phyloP scores from a whole-genome alignment of 768 basidiomycete genomes.

The Sporobolomyces phaffii region DNA sequence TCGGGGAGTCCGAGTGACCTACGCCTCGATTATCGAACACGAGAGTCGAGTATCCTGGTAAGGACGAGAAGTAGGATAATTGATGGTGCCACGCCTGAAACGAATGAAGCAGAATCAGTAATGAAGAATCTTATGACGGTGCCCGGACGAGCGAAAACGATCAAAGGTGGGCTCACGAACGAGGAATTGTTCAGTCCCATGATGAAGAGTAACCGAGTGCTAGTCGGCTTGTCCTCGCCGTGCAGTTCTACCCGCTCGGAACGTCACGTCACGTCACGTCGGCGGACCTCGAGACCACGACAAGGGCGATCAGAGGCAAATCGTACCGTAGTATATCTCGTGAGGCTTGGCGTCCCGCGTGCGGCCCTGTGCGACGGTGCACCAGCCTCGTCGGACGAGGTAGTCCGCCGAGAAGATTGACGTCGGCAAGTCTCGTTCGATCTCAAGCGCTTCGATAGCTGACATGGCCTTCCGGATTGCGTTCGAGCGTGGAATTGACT shows the following conservation, averaged over 20 bases:
- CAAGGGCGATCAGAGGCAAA: not conserved
- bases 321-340: constrained; percentile 26
- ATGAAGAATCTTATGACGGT: no score
- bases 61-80: constrained; percentile 20
- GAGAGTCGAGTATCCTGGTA: constrained; percentile 25
- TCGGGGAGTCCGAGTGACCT: constrained; percentile 27
- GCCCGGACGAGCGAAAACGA: not conserved
- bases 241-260: constrained; percentile 9
- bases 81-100: constrained; percentile 37
- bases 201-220: constrained; percentile 10
- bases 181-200: constrained; percentile 34
- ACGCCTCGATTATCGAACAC: constrained; percentile 43
- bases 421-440: not conserved
- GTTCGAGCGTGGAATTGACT: no score
- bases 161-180: constrained; percentile 1
- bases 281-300: no score
- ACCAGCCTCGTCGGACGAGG: constrained; percentile 19
- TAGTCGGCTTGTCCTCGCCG: constrained; percentile 5
- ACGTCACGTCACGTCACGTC: not conserved
- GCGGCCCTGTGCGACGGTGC: constrained; percentile 1
- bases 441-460: not conserved
- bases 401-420: constrained; percentile 3
- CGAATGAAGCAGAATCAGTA: not conserved
- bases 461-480: no score
- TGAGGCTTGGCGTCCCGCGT: not conserved